Conservation (phyloP, 176 grass and related monocot genomes). For the Sorghum bicolor region Sorghum_bicolor_NCBIv3 NC_012871.2:69698001-69698500, state of each 20-base stretch:
- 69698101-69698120: constrained; percentile 52
- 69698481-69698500: background rate
- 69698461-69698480: background rate
- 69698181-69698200: no score
- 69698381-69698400: background rate
- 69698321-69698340: background rate
- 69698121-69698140: background rate
- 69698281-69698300: background rate
- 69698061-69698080: constrained; percentile 28
- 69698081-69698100: constrained; percentile 32
- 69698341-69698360: background rate
- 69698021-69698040: constrained; percentile 32
- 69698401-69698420: background rate
- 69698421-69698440: background rate
- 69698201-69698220: no score
- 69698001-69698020: constrained; percentile 28
- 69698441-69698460: background rate
- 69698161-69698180: background rate
- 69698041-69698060: constrained; percentile 4
- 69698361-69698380: background rate
- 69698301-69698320: background rate
- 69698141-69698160: background rate
- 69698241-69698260: background rate
- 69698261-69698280: background rate
- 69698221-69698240: no score